Evolutionary conservation across 169 alveolate genomes (phyloP).

Genomic region (Plasmodium reichenowi): DNA sequence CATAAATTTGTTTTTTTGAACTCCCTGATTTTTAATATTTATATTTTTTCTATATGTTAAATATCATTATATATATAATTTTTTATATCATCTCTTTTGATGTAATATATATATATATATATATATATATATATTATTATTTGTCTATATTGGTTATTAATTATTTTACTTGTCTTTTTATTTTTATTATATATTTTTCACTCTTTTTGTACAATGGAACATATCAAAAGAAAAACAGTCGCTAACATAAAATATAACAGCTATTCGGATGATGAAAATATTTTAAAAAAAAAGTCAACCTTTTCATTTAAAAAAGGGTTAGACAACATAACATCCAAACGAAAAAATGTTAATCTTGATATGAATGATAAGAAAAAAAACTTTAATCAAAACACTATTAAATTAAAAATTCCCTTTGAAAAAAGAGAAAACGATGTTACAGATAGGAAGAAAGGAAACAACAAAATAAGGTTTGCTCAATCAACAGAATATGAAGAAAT

Average conservation of each 20-base stretch:
- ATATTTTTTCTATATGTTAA: neutral
- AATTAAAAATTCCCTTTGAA: slow-evolving; percentile 16
- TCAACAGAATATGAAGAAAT: neutral
- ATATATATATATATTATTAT: neutral
- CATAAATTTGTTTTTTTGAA: no score
- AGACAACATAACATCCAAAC: slow-evolving; percentile 10
- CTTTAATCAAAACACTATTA: neutral
- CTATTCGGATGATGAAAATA: slow-evolving; percentile 5
- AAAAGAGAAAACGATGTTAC: neutral
- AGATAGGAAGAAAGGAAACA: neutral
- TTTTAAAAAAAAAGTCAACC: neutral
- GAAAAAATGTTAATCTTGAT: neutral
- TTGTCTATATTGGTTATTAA: no score
- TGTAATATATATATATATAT: no score
- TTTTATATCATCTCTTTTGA: neutral
- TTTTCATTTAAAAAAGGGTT: slow-evolving; percentile 15
- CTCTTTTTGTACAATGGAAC: slow-evolving; percentile 14
- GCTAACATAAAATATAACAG: slow-evolving; percentile 17
- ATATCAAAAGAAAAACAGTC: slow-evolving; percentile 37
- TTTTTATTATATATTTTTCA: no score
- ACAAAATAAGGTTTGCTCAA: neutral
- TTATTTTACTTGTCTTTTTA: neutral
- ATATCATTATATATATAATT: neutral
- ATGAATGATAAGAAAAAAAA: slow-evolving; percentile 14
- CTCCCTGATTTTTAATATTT: neutral